Evolutionary conservation across 2,329 filamentous ascomycete species (phyloP), one percentile per base, ranked within the genome.

Genomic region (Plectosphaerella plurivora): DNA sequence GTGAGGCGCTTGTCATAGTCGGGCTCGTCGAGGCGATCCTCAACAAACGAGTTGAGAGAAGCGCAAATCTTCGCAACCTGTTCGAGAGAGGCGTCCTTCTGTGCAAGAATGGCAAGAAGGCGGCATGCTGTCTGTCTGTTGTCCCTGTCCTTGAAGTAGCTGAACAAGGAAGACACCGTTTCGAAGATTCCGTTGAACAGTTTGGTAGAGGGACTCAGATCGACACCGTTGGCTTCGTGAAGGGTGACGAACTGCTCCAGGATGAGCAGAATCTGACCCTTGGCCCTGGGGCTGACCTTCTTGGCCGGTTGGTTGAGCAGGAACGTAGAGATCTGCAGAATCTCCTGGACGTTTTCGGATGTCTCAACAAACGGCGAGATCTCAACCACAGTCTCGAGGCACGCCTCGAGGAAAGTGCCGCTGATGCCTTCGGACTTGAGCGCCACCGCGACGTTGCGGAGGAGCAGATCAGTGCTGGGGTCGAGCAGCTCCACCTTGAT

Each of bases 281-380:
- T 97, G 8, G 88, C 88, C 61, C 84, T 89, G 1, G 90, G 89
- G 57, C 82, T 92, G 35, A 97, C 91, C 50, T 87, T 81, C 55
- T 89, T 85, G 22, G 88, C 83, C n/a, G 93, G 91, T 61, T 96
- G 91, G 57, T 88, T 84, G 33, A 97, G 79, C 36, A 97, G 77
- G 66, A 88, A 93, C 10, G 87, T 86, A 1, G 88, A 87, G 48
- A 95, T 91, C 54, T 87, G 83, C 37, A 96, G 82, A 53, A 97
- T 79, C 45, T 87, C 86, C n/a, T 82, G 82, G 15, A 89, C 85
- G 61, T 94, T 88, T 7, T 82, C 74, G 51, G 84, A 74, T 57
- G 83, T 76, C 63, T 84, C 77, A 14, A 94, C 83, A 50, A 90
- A 79, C 4, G 84, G 82, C 2, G 89, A 84, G 42, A 95, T 75